phyloP scores from a whole-genome alignment of 805 yeast species.

The Sugiyamaella mastotermitis region DNA sequence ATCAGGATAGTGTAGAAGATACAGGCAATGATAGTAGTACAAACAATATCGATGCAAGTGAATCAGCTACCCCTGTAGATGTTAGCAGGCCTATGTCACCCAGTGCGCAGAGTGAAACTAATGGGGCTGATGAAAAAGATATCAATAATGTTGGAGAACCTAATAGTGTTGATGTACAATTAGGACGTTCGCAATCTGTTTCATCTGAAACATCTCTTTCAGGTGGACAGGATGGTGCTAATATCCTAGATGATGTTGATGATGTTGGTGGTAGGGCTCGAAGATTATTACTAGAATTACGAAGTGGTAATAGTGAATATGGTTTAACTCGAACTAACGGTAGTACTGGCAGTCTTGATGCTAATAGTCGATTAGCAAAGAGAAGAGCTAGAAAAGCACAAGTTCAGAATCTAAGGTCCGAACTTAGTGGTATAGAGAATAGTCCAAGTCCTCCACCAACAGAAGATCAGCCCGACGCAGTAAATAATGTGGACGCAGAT shows the following conservation, averaged over 20 bases:
- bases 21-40: not conserved
- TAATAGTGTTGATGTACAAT: not conserved
- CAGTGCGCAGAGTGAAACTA: conserved; percentile 3
- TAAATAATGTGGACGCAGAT: too few species aligned
- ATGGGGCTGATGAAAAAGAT: conserved; percentile 3
- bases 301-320: conserved; percentile 33
- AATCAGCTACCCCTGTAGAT: not conserved
- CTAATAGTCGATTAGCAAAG: conserved; percentile 19
- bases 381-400: conserved; percentile 18
- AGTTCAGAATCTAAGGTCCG: too few species aligned
- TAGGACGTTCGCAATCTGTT: conserved; percentile 1
- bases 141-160: not conserved
- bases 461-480: too few species aligned
- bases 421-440: too few species aligned
- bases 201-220: conserved; percentile 2
- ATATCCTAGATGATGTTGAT: conserved; percentile 34
- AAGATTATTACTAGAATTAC: conserved; percentile 52
- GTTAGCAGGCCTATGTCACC: too few species aligned
- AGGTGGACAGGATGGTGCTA: conserved; percentile 30
- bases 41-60: not conserved
- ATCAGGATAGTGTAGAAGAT: not conserved
- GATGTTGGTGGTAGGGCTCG: conserved; percentile 59
- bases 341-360: conserved; percentile 7
- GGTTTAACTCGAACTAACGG: conserved; percentile 7
- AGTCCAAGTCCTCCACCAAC: too few species aligned